Conservation (phyloP, 2,329 filamentous ascomycete species). For the Fusarium humuli region DNA sequence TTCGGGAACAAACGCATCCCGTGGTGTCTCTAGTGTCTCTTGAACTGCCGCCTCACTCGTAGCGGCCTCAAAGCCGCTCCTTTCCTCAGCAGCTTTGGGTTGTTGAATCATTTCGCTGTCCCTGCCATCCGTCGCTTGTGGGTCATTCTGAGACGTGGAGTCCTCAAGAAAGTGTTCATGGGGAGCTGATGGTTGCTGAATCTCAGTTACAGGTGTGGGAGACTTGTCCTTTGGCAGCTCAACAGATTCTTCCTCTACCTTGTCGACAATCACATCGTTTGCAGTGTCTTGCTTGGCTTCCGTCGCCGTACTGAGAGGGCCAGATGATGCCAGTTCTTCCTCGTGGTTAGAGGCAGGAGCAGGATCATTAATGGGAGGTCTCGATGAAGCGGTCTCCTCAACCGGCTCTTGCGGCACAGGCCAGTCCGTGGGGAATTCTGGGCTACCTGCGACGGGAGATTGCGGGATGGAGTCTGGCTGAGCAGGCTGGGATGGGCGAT, state of each 20-base stretch:
- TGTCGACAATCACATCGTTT: background rate
- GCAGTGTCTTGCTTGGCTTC: background rate
- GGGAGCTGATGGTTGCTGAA: background rate
- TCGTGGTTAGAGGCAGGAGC: background rate
- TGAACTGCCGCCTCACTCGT: conserved; percentile 12
- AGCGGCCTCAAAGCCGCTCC: conserved; percentile 28
- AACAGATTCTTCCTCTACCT: background rate
- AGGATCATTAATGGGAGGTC: background rate
- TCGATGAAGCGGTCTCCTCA: background rate
- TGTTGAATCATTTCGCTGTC: conserved; percentile 16
- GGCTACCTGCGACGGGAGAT: background rate
- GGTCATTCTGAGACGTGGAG: conserved; percentile 2
- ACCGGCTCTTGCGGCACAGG: background rate
- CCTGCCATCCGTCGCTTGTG: conserved; percentile 11
- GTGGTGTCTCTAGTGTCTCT: conserved; percentile 17
- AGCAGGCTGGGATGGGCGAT: conserved; percentile 5
- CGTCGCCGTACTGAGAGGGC: background rate
- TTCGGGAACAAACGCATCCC: background rate
- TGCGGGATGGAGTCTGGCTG: background rate
- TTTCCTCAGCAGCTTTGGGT: conserved; percentile 51
- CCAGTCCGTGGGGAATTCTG: background rate
- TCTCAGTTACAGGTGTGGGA: background rate
- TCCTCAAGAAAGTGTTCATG: background rate
- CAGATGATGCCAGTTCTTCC: background rate
- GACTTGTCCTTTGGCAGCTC: background rate